phyloP scores from a whole-genome alignment of 306 rosid species.

The Alnus glutinosa region DNA sequence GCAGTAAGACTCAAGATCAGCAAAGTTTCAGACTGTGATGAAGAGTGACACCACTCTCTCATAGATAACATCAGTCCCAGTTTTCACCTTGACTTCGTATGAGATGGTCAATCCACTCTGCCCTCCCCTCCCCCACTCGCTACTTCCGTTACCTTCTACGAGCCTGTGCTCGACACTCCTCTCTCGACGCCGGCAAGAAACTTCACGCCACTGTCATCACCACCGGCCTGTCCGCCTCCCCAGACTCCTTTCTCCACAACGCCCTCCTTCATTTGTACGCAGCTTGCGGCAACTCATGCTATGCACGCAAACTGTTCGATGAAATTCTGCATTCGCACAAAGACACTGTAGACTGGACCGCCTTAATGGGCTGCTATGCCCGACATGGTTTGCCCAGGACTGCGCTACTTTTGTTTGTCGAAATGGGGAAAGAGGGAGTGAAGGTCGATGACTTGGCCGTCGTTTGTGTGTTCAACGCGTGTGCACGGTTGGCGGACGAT shows the following conservation, averaged over 20 bases:
- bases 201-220: slow-evolving; percentile 60
- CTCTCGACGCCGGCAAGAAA: slow-evolving; percentile 53
- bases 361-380: slow-evolving; percentile 48
- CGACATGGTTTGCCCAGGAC: slow-evolving; percentile 31
- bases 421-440: slow-evolving; percentile 45
- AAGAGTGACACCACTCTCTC: neutral
- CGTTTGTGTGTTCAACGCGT: slow-evolving; percentile 44
- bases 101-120: slow-evolving; percentile 41
- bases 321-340: slow-evolving; percentile 62
- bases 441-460: slow-evolving; percentile 50
- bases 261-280: slow-evolving; percentile 60
- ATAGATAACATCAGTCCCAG: neutral
- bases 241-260: slow-evolving; percentile 59
- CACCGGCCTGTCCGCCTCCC: slow-evolving; percentile 42
- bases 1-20: too few relatives aligned
- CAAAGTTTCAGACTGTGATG: too few relatives aligned
- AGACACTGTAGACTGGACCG: slow-evolving; percentile 69
- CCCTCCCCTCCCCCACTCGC: slow-evolving; percentile 25
- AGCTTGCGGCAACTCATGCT: neutral
- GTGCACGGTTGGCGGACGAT: slow-evolving; percentile 46
- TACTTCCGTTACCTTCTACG: slow-evolving; percentile 59
- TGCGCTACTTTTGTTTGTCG: slow-evolving; percentile 44
- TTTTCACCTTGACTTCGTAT: slow-evolving; percentile 12
- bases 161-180: slow-evolving; percentile 47
- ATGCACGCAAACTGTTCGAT: slow-evolving; percentile 52